Evolutionary conservation across 2,329 filamentous ascomycete species (phyloP), one percentile per base, ranked within the genome.

Genomic region (Neofusicoccum ribis): DNA sequence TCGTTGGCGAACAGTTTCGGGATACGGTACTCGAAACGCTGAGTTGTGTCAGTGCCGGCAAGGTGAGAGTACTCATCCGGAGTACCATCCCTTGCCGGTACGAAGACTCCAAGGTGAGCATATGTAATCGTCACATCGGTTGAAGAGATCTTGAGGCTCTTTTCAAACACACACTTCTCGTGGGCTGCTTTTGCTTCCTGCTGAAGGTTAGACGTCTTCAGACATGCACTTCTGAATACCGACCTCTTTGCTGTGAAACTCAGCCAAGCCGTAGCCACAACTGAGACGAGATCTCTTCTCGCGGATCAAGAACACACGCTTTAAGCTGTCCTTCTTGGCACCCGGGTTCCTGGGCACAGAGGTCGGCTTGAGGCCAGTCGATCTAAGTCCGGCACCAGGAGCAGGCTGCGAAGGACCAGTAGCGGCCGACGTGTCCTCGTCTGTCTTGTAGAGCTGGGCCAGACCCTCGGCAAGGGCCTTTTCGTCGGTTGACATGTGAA

Each of bases 251-350:
- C 87, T 90, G 70, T 87, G 89, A 73, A 93, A 96, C 75, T 96
- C 92, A 0, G 89, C 92, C 76, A 96, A 96, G 0, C 91, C 92
- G 71, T 92, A 96, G 69, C 89, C 86, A 83, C 91, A 91, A 60
- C 89, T 92, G 67, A 91, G 88, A 63, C 91, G 85, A 3, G 84
- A 89, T 67, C 82, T 83, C 50, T 88, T 84, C 72, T 94, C 90
- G 64, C 92, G 86, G 71, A 95, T 88, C 31, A 96, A 79, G 67
- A 95, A 86, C 1, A 95, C 87, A 60, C 92, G 87, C 67, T 90
- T 86, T 8, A 96, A 79, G n/a, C 91, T 92, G 20, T 89, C 88
- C 37, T 89, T 87, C 65, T 85, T 86, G 3, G 92, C 91, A 44
- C 91, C 91, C 1, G 89, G 81, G 12, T 89, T 88, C 20, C 84